Evolutionary conservation across 805 yeast species (phyloP).

Genomic region (Candida berthetii): DNA sequence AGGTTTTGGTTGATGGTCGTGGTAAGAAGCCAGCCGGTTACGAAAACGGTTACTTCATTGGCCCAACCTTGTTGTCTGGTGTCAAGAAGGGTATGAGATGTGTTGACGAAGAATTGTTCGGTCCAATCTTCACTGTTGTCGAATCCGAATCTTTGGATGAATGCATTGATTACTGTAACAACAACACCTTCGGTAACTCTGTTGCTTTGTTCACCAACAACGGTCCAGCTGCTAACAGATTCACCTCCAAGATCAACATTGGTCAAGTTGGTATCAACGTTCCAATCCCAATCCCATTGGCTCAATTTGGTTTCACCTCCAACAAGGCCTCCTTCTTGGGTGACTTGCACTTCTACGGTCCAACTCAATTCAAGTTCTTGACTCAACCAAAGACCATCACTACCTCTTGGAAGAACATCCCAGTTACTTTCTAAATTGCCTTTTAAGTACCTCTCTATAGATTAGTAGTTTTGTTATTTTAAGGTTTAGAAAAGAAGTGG

Average conservation of each 20-base stretch:
- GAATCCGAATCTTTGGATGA: constrained; percentile 62
- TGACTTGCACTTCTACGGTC: constrained; percentile 77
- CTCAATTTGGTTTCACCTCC: constrained; percentile 79
- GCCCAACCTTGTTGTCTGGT: constrained; percentile 58
- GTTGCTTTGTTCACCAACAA: constrained; percentile 63
- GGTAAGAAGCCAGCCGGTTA: constrained; percentile 35
- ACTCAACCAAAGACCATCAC: constrained; percentile 78
- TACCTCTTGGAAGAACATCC: constrained; percentile 46
- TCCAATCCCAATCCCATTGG: constrained; percentile 76
- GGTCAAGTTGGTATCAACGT: constrained; percentile 79
- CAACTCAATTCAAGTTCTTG: constrained; percentile 64
- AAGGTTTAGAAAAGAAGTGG: too few species aligned
- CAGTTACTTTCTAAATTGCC: neutral
- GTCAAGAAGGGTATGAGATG: constrained; percentile 66
- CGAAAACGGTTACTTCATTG: constrained; percentile 65
- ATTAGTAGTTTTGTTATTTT: too few species aligned
- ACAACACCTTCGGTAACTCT: constrained; percentile 62
- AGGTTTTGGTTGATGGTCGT: constrained; percentile 59
- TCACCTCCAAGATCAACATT: constrained; percentile 58
- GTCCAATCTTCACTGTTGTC: constrained; percentile 64
- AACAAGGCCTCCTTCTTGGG: constrained; percentile 74
- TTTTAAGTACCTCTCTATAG: too few species aligned
- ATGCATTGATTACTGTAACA: constrained; percentile 58
- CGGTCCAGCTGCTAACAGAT: constrained; percentile 64
- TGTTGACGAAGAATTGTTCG: constrained; percentile 71